Conservation (phyloP, 768 basidiomycete species). For the Suillus variegatus region DNA sequence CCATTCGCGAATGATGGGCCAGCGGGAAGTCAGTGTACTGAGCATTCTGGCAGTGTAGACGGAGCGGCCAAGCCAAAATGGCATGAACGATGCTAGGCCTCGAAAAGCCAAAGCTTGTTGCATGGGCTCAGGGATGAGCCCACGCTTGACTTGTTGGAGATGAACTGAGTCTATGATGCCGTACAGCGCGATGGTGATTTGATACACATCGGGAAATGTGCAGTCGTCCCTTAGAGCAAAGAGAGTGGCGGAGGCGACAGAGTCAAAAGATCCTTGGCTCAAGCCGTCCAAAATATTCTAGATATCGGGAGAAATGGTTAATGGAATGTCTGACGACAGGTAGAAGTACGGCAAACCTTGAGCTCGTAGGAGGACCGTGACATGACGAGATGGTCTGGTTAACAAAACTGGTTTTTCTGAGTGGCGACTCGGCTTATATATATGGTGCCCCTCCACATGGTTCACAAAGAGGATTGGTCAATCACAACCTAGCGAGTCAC, state of each 20-base stretch:
- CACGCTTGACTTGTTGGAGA: conserved; percentile 18
- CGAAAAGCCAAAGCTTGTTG: conserved; percentile 23
- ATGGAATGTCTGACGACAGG: conserved; percentile 1
- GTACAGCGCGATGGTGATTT: conserved; percentile 23
- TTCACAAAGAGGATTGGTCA: too few species aligned
- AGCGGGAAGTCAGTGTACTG: conserved; percentile 16
- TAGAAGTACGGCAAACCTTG: conserved; percentile 12
- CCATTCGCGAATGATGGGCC: conserved; percentile 23
- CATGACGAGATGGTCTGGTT: conserved; percentile 13
- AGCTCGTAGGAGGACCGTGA: conserved; percentile 16
- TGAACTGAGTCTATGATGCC: conserved; percentile 18
- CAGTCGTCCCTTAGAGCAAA: conserved; percentile 23
- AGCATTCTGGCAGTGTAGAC: conserved; percentile 3
- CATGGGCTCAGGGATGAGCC: conserved; percentile 3
- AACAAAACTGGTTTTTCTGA: neutral
- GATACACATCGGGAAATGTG: conserved; percentile 18
- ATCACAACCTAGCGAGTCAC: too few species aligned
- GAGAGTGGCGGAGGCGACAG: conserved; percentile 17
- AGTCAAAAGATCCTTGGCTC: conserved; percentile 22
- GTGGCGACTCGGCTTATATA: neutral
- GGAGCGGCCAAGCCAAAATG: conserved; percentile 7
- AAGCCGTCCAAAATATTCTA: conserved; percentile 19
- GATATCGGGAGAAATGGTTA: neutral
- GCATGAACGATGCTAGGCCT: conserved; percentile 18
- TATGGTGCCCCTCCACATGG: too few species aligned